Evolutionary conservation across 805 yeast species (phyloP), one percentile per base, ranked within the genome.

Genomic region (Phaffomyces opuntiae): DNA sequence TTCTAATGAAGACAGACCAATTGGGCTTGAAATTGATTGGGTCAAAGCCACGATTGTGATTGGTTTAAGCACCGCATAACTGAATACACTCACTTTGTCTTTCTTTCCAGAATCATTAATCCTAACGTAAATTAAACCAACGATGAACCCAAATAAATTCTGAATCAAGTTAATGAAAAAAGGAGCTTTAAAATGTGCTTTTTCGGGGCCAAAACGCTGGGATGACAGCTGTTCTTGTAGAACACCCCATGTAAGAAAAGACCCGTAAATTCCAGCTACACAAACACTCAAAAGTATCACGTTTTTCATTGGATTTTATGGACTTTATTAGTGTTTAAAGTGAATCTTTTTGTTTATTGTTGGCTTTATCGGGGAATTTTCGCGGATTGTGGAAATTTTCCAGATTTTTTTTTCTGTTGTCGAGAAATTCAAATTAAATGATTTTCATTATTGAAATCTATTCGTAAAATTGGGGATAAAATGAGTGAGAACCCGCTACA

Each of bases 191-290:
- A 88, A 90, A 43, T 68, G 70, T 27, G 69, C 73, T 14, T 63
- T 58, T 29, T 75, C 74, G 3, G 42, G 44, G 2, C 86, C 87
- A 64, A 89, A 88, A 12, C 85, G 77, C 39, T 81, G 81, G 2
- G 89, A 79, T 13, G 89, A 75, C 52, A 93, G 78, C 40, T 91
- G 80, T 63, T 93, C 99, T 60, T 93, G 98, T 12, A 93, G 75
- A 34, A 87, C 75, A 0, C 96, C 89, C 99, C 99, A 93, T 2
- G 91, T 74, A 26, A 93, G 67, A 56, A 93, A 93, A 41, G 96
- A 83, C 2, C 78, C 79, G 59, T 93, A 93, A 34, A 93, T 86
- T 0, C 97, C 97, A 1, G 46, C 46, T 1, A 67, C 62, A 39
- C 69, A 66, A n/a, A 62, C 43, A 5, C 58, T 17, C 27, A 69